These are phyloP conservation scores for Eremothecium coryli DNA, from an alignment of 1,139 yeast genomes.

Conservation along the genomic window DNA sequence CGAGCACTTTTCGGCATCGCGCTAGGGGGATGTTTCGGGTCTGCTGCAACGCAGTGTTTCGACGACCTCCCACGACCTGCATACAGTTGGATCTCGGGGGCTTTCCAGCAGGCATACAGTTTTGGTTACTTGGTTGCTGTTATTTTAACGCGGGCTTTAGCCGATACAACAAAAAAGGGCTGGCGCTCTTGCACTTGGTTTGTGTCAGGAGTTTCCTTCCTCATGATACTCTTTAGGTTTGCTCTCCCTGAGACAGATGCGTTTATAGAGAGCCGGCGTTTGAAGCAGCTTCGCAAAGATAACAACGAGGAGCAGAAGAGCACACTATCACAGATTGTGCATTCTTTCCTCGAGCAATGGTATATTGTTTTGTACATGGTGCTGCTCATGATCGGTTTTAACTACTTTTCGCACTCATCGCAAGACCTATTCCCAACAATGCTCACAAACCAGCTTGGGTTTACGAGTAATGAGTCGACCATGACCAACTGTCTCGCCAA, in stretches of 20 bases:
- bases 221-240: slow-evolving; percentile 48
- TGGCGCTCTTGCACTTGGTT: slow-evolving; percentile 83
- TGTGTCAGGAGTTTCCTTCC: slow-evolving; percentile 58
- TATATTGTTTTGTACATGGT: slow-evolving; percentile 42
- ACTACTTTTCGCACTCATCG: slow-evolving; percentile 65
- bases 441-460: slow-evolving; percentile 45
- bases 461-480: slow-evolving; percentile 44
- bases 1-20: slow-evolving; percentile 59
- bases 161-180: slow-evolving; percentile 41
- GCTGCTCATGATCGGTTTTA: slow-evolving; percentile 53
- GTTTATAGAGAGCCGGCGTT: slow-evolving; percentile 33
- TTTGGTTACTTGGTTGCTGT: slow-evolving; percentile 61
- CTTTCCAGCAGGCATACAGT: slow-evolving; percentile 67
- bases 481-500: slow-evolving; percentile 64
- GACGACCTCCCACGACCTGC: slow-evolving; percentile 61
- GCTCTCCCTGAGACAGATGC: slow-evolving; percentile 52
- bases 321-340: slow-evolving; percentile 10
- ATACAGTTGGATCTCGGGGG: slow-evolving; percentile 55
- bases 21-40: slow-evolving; percentile 66
- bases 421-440: slow-evolving; percentile 67
- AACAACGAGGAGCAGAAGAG: slow-evolving; percentile 19
- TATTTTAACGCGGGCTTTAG: slow-evolving; percentile 53
- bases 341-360: slow-evolving; percentile 29
- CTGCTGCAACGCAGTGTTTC: slow-evolving; percentile 57
- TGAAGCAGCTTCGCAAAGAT: slow-evolving; percentile 29